phyloP scores from a whole-genome alignment of 129 eudicot genomes.

The Cynara cardunculus region DNA sequence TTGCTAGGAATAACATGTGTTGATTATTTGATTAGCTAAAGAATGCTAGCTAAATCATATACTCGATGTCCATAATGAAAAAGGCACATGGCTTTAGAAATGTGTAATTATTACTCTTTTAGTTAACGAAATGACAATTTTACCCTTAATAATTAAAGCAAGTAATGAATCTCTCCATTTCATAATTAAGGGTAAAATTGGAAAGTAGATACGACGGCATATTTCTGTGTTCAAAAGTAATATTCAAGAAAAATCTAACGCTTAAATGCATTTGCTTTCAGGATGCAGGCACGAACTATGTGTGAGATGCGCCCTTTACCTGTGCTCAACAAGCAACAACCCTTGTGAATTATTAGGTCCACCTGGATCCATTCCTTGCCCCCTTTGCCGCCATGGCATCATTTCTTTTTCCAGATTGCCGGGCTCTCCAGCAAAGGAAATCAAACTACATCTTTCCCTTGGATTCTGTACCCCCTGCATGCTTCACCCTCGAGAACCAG shows the following conservation, averaged over 20 bases:
- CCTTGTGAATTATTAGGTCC: constrained; percentile 57
- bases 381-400: constrained; percentile 76
- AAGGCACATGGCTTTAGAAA: too few relatives aligned
- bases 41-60: constrained; percentile 2
- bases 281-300: constrained; percentile 87
- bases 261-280: constrained; percentile 29
- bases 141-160: not conserved
- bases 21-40: not conserved
- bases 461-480: constrained; percentile 87
- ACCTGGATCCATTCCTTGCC: constrained; percentile 96
- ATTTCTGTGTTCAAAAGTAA: not conserved
- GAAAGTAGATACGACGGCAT: too few relatives aligned
- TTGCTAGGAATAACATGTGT: not conserved
- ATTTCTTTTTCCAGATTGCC: constrained; percentile 57
- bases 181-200: too few relatives aligned
- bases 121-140: not conserved
- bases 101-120: not conserved
- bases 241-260: not conserved
- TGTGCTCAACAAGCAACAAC: constrained; percentile 80
- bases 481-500: constrained; percentile 76
- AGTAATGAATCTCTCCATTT: not conserved
- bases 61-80: not conserved
- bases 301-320: constrained; percentile 91
- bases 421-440: constrained; percentile 59
- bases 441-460: constrained; percentile 57